phyloP scores from a whole-genome alignment of 1,284 basidiomycete species.

The Ustilago xerochloae region DNA sequence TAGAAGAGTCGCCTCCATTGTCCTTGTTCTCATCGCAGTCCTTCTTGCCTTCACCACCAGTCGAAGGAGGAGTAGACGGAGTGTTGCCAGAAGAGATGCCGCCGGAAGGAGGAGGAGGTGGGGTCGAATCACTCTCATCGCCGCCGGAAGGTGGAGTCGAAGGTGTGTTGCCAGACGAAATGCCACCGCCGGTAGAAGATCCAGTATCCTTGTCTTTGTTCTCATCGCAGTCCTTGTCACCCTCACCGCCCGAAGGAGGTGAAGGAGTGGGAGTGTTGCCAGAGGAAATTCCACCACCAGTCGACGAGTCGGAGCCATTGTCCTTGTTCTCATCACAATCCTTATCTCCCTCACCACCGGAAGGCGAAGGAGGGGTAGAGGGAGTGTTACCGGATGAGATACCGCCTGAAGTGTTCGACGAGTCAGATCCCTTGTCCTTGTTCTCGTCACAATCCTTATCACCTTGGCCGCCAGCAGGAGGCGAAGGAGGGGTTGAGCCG shows the following conservation, averaged over 20 bases:
- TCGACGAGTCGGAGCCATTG: not conserved
- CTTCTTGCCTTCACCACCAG: not conserved
- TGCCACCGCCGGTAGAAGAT: not conserved
- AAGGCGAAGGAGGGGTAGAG: not conserved
- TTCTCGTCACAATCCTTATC: slow-evolving; percentile 2
- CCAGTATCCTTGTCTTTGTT: not conserved
- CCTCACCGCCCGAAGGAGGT: not conserved
- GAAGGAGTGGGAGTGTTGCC: not conserved
- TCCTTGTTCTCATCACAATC: slow-evolving; percentile 1
- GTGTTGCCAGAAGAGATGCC: slow-evolving; percentile 9
- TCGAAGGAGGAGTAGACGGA: not conserved
- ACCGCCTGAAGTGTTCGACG: slow-evolving; percentile 1
- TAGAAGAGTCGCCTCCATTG: not conserved
- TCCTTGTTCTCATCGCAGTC: not conserved
- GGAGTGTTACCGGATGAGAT: slow-evolving; percentile 8
- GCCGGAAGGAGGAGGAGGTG: not conserved
- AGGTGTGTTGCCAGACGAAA: not conserved
- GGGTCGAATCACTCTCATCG: not conserved
- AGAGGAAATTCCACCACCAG: not conserved
- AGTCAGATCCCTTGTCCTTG: not conserved
- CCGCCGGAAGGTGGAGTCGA: not conserved
- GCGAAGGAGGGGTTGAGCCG: not conserved
- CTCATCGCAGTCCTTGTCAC: slow-evolving; percentile 2
- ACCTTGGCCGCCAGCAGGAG: not conserved
- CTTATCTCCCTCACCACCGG: not conserved